Base-by-base conservation (phyloP, 805 yeast species). In the Nakazawaea sp. region DNA sequence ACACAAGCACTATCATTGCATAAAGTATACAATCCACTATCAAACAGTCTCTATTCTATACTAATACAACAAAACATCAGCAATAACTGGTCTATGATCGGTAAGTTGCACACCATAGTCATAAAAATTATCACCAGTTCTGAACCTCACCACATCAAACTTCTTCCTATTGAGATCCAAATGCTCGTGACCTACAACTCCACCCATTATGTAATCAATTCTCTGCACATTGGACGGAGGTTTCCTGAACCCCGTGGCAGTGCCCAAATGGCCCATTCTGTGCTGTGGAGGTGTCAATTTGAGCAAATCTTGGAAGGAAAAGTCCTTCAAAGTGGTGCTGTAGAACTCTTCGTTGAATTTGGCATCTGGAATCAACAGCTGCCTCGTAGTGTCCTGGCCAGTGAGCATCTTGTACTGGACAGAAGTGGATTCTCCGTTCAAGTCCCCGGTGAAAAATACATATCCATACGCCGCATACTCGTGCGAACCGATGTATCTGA, bases 361-460 rank as follows among this genome's bases (percentile, higher is more conserved):
- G 1, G 44, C 12, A 34, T 56, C 46, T n/a, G 53, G 36, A 4
- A 45, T 23, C 26, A 32, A 36, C 4, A 38, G 40, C 24, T 24
- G 13, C 1, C 37, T 45, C 18, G 42, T 40, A 5, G 33, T 27
- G 13, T 30, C 23, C 1, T 27, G 24, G 3, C 59, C 55, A 3
- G 62, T 55, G 9, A 54, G 47, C 7, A 55, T 45, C 4, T 47
- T 30, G 43, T 63, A 56, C 19, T 60, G 67, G 19, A 51, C 53
- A 36, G 54, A 58, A n/a, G 52, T 44, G 1, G 70, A 65, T 36
- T 62, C 58, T 26, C 78, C 66, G 47, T 78, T 78, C 56, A 78
- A 70, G 49, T 75, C 81, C 3, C 82, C 82, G 12, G 64, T 55
- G n/a, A 76, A 55, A 34, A 72, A 56, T 2, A 66, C 62, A 2